Evolutionary conservation across 2,329 filamentous ascomycete species (phyloP).

Genomic region (Colletotrichum tofieldiae): DNA sequence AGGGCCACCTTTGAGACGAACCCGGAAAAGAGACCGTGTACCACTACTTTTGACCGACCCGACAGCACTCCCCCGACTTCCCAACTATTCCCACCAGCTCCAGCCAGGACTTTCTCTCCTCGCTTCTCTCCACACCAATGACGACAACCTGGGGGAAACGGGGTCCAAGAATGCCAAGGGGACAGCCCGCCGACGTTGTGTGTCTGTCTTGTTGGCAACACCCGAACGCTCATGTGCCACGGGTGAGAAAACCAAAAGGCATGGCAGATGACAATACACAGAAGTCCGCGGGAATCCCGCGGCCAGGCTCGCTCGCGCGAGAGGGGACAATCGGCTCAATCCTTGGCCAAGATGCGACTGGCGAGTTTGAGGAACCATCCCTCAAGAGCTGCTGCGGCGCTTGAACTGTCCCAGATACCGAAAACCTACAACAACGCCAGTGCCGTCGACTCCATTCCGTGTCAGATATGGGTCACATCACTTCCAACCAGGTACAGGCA

Average conservation of each 20-base stretch:
- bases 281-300: neutral
- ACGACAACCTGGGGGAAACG: constrained; percentile 30
- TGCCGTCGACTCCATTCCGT: neutral
- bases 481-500: neutral
- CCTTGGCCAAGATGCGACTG: neutral
- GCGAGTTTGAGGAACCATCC: neutral
- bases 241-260: neutral
- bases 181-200: neutral
- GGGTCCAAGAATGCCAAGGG: neutral
- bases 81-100: neutral
- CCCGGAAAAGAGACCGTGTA: neutral
- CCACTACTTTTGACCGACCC: neutral
- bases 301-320: neutral
- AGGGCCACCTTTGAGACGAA: neutral
- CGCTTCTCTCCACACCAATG: constrained; percentile 25
- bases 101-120: neutral
- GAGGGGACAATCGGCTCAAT: neutral
- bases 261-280: constrained; percentile 17
- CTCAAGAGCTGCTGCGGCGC: neutral
- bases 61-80: neutral
- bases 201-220: neutral
- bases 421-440: neutral
- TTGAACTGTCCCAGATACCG: neutral
- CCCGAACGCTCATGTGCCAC: constrained; percentile 1
- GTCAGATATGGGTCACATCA: neutral